A percentile compares a stretch with the other conserved stretches of the same genome.
These are phyloP conservation scores for Nicotiana sylvestris DNA, from an alignment of 257 asterid species.

Conservation along the genomic window DNA sequence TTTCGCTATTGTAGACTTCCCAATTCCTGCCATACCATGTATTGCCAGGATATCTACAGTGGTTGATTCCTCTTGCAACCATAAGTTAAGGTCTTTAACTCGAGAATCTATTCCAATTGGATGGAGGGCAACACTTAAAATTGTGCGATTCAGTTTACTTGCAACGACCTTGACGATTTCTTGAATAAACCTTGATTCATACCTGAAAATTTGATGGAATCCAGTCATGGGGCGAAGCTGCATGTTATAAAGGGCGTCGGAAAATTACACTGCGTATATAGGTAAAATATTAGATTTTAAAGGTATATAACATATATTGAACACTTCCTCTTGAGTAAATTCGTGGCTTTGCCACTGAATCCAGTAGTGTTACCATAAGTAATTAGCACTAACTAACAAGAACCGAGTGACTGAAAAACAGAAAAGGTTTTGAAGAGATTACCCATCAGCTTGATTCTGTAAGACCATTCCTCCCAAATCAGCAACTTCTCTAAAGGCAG, in stretches of 20 bases:
- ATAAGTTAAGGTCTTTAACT: not conserved
- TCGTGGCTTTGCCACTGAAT: too few species aligned
- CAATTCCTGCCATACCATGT: constrained; percentile 18
- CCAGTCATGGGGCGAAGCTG: not conserved
- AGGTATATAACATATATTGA: too few species aligned
- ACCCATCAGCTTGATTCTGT: constrained; percentile 1
- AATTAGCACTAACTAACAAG: not conserved
- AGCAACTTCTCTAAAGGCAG: constrained; percentile 10
- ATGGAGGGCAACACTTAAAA: constrained; percentile 8
- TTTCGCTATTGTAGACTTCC: constrained; percentile 18
- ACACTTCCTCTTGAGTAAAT: too few species aligned
- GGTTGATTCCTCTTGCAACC: constrained; percentile 9
- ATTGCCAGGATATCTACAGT: not conserved
- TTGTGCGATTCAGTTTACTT: constrained; percentile 8
- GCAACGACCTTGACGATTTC: constrained; percentile 11
- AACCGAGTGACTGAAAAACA: not conserved
- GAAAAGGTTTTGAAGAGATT: not conserved
- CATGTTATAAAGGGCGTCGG: too few species aligned
- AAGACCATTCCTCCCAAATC: constrained; percentile 17
- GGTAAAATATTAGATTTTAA: too few species aligned
- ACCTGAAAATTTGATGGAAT: not conserved
- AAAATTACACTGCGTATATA: too few species aligned
- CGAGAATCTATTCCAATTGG: constrained; percentile 15
- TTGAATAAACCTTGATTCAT: constrained; percentile 8
- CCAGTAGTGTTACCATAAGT: too few species aligned